Evolutionary conservation across 306 rosid genomes (phyloP), one percentile per base, ranked within the genome.

Genomic region (Castanospermum australe): DNA sequence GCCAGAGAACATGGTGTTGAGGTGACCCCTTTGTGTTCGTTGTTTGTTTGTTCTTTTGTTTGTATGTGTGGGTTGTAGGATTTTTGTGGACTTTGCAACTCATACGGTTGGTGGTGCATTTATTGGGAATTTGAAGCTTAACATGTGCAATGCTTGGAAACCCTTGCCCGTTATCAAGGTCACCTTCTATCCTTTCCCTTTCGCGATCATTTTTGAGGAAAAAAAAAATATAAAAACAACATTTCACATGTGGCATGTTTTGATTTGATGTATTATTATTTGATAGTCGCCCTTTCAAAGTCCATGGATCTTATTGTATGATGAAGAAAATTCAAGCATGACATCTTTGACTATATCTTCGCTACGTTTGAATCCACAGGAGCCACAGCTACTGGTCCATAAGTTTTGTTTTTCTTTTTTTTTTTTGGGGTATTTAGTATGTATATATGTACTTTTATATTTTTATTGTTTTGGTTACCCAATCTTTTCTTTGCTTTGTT

Each of bases 61-160:
- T 83, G 77, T 74, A 33, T 74, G 39, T 65, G 76, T 70, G 76
- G 64, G 42, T 67, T 57, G 36, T 21, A 78, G 45, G 41, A 71
- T 48, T 59, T 47, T 71, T 75, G 84, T 73, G 79, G 89, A 76
- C 82, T 83, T 82, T 47, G 77, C 42, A 63, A 39, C 56, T 59
- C 61, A 63, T 60, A n/a, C n/a, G 73, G 84, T 75, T 87, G 91
- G 86, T 87, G 86, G 63, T 82, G 68, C 82, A 89, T 89, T 88
- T 20, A 84, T 77, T 85, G 77, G 62, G 52, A 64, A 28, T 81
- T 87, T 83, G 81, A 86, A 83, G 76, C 64, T 79, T 78, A 42
- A 75, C 86, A 83, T 87, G 86, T 81, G 91, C 87, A 22, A 42
- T 84, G 74, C 64, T 85, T 6, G 3, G 20, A 7, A 12, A 30